These are phyloP conservation scores for Gypsophila paniculata DNA, from an alignment of 179 eudicot species.

Conservation along the genomic window DNA sequence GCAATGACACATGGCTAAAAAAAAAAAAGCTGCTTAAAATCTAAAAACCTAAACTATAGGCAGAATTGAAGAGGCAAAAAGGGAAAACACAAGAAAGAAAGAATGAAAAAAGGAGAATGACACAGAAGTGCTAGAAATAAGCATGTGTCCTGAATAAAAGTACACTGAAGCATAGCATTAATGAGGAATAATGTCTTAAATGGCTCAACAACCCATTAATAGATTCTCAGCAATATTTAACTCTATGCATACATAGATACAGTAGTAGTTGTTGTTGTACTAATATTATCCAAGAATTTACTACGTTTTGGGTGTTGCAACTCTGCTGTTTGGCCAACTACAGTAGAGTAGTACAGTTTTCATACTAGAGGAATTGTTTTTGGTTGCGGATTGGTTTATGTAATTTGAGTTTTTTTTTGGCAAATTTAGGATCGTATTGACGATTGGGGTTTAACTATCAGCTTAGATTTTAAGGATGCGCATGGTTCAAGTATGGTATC, in stretches of 20 bases:
- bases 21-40: not conserved
- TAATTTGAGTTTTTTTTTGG: no score
- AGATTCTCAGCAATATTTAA: constrained; percentile 5
- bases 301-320: not conserved
- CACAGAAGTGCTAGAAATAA: not conserved
- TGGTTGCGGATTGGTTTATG: not conserved
- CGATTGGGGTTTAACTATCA: no score
- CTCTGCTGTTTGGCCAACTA: not conserved
- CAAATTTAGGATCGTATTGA: no score
- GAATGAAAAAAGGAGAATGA: constrained; percentile 21
- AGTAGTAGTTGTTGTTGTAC: not conserved
- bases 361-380: not conserved
- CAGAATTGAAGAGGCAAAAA: constrained; percentile 15
- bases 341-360: no score
- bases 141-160: not conserved
- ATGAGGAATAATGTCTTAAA: not conserved
- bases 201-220: constrained; percentile 25
- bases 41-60: not conserved
- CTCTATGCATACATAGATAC: not conserved
- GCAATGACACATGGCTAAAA: no score
- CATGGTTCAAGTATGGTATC: no score
- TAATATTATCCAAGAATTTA: constrained; percentile 6
- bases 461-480: no score
- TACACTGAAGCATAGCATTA: constrained; percentile 2
- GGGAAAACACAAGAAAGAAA: constrained; percentile 22